Base-by-base conservation (phyloP, 2,329 filamentous ascomycete genomes). In the Diaporthe capsici region DNA sequence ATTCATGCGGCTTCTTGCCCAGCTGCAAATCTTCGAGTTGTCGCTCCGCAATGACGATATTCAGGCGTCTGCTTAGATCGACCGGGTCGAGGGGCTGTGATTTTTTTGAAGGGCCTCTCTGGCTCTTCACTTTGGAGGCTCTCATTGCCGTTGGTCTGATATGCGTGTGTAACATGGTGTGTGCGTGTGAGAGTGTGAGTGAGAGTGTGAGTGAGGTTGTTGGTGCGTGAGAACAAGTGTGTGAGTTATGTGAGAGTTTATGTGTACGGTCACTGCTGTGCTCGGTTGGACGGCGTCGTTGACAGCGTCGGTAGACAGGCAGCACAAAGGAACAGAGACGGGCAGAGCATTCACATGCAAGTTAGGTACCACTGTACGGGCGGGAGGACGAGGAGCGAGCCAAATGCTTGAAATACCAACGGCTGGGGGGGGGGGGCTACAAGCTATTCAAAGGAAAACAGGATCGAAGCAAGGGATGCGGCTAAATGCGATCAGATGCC, bases 381-480 rank as follows among this genome's bases (percentile, higher is more conserved):
- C 65, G 13, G 34, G 22, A 70, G 15, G 17, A 34, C 65, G n/a
- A 70, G 49, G 65, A 39, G 25, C 49, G 49, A 55, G 49, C 65
- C 65, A 70, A 60, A 70, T 28, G 47, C 47, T 39, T 28, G 44
- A 70, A 70, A 42, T 70, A 28, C 47, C 31, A 70, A 70, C n/a
- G 49, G 49, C 31, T 37, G 22, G 22, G 34, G 65, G 44, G 22
- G 60, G 60, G 47, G 65, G 49, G 10, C 47, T 28, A 53, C 65
- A 28, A 55, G 65, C 49, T 70, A 70, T 70, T 70, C 65, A 70
- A 70, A 55, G 47, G 65, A 70, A 70, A 53, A 55, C 65, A 70
- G 65, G 65, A 70, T 70, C 65, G 65, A 70, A 42, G 65, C 65
- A 70, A 70, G 65, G 65, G 65, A 70, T 70, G 65, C 65, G 65